phyloP scores from a whole-genome alignment of 192 early-diverging fungal species.

The Allomyces arbusculus region DNA sequence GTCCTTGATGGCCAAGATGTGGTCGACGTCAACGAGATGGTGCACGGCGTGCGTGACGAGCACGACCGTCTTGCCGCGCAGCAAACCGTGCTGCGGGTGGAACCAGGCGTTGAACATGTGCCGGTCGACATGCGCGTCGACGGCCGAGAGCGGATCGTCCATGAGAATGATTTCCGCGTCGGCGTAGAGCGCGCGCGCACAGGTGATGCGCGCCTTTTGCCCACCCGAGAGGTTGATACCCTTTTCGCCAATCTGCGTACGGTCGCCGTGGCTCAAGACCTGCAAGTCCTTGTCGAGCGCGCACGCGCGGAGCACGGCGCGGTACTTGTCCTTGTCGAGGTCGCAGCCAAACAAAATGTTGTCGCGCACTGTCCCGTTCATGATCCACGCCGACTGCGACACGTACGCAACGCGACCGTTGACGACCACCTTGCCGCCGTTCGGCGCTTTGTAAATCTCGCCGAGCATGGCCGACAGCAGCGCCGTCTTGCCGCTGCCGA shows the following conservation, averaged over 20 bases:
- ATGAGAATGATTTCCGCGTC: slow-evolving; percentile 40
- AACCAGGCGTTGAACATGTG: slow-evolving; percentile 35
- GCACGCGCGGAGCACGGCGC: slow-evolving; percentile 1
- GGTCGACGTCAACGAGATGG: slow-evolving; percentile 50
- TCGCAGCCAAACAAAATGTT: slow-evolving; percentile 3
- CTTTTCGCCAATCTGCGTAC: slow-evolving; percentile 10
- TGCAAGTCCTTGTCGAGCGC: slow-evolving; percentile 4
- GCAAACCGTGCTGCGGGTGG: slow-evolving; percentile 23
- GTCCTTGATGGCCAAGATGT: slow-evolving; percentile 33
- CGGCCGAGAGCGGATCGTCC: slow-evolving; percentile 77
- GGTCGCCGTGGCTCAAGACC: slow-evolving; percentile 3
- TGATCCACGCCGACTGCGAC: slow-evolving; percentile 6
- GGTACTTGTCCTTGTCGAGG: slow-evolving; percentile 5
- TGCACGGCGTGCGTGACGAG: slow-evolving; percentile 68
- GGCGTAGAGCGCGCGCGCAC: slow-evolving; percentile 15
- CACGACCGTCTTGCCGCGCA: slow-evolving; percentile 56
- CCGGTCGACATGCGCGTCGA: slow-evolving; percentile 37
- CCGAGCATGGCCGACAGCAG: slow-evolving; percentile 11
- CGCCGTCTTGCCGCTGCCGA: slow-evolving; percentile 11
- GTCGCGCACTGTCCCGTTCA: slow-evolving; percentile 4
- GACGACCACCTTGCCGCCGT: not conserved
- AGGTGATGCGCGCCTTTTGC: slow-evolving; percentile 2
- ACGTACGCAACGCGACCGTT: not conserved
- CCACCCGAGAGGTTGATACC: slow-evolving; percentile 7
- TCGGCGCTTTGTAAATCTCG: slow-evolving; percentile 6